A percentile compares a stretch with the other conserved stretches of the same genome.
Conservation (phyloP, 2,329 filamentous ascomycete species). For the Venturia asperata region DNA sequence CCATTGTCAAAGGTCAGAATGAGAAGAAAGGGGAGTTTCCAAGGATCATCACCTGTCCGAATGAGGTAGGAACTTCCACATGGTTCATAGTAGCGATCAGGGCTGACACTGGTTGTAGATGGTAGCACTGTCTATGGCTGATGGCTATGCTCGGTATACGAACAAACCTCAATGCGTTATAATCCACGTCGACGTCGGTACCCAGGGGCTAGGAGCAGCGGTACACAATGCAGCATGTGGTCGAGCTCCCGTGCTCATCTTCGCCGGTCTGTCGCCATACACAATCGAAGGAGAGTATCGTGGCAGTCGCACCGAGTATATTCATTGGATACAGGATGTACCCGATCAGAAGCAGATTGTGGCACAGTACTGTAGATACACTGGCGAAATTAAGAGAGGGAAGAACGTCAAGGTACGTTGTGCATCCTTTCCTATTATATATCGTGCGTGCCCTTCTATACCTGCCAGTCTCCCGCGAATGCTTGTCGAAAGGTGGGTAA, state of each 20-base stretch:
- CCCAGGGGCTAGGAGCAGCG: conserved; percentile 68
- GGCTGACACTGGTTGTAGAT: conserved; percentile 45
- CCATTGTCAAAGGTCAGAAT: conserved; percentile 68
- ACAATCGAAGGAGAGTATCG: conserved; percentile 71
- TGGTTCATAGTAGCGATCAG: not conserved
- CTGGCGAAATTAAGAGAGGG: conserved; percentile 75
- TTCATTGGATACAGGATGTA: conserved; percentile 81
- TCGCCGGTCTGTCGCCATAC: conserved; percentile 69
- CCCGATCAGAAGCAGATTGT: conserved; percentile 76
- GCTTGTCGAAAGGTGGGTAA: not conserved
- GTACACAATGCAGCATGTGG: conserved; percentile 74
- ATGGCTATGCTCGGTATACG: conserved; percentile 66
- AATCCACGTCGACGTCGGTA: conserved; percentile 72
- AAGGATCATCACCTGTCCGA: conserved; percentile 69
- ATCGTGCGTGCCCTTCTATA: not conserved
- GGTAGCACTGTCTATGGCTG: conserved; percentile 79
- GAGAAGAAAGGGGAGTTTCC: conserved; percentile 60
- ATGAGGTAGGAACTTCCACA: conserved; percentile 53
- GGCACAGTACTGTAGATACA: conserved; percentile 77
- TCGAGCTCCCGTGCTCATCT: conserved; percentile 67
- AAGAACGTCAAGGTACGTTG: conserved; percentile 61
- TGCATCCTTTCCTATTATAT: not conserved
- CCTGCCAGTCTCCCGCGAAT: not conserved
- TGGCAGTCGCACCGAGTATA: conserved; percentile 67
- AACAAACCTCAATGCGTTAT: conserved; percentile 68